Evolutionary conservation across 345 rosid genomes (phyloP).

Genomic region (Syzygium aqueum): DNA sequence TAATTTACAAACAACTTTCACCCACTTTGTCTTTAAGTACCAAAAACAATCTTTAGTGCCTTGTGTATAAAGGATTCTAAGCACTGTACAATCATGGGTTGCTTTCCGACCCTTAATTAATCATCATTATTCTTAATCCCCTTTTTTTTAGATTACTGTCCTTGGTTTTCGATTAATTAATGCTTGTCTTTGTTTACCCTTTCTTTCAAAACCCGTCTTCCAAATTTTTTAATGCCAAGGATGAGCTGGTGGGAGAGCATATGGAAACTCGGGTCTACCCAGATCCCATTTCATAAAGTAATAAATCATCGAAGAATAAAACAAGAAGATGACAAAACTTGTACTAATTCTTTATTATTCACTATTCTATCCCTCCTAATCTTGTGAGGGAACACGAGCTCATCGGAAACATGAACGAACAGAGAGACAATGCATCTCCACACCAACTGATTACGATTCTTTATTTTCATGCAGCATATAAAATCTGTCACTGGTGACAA

Average conservation of each 20-base stretch:
- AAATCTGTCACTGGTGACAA: background rate
- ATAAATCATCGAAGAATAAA: conserved; percentile 52
- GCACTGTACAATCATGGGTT: background rate
- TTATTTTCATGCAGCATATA: background rate
- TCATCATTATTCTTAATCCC: background rate
- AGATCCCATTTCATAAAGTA: conserved; percentile 36
- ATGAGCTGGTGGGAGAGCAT: conserved; percentile 58
- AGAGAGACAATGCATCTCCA: conserved; percentile 11
- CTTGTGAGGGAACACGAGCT: background rate
- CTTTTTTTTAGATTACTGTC: background rate
- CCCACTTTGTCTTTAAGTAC: background rate
- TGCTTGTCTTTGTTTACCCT: background rate
- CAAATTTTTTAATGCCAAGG: conserved; percentile 9
- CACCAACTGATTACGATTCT: background rate
- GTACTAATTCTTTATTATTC: conserved; percentile 5
- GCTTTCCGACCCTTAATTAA: background rate
- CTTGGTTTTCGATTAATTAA: background rate
- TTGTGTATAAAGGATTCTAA: background rate
- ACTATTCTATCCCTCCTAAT: background rate
- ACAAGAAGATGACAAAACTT: conserved; percentile 63
- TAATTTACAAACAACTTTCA: background rate
- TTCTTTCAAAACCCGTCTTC: background rate
- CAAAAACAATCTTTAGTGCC: background rate
- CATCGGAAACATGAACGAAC: conserved; percentile 10
- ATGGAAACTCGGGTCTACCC: conserved; percentile 21